Base-by-base conservation (phyloP, 805 yeast genomes). In the Kuraishia molischiana region DNA sequence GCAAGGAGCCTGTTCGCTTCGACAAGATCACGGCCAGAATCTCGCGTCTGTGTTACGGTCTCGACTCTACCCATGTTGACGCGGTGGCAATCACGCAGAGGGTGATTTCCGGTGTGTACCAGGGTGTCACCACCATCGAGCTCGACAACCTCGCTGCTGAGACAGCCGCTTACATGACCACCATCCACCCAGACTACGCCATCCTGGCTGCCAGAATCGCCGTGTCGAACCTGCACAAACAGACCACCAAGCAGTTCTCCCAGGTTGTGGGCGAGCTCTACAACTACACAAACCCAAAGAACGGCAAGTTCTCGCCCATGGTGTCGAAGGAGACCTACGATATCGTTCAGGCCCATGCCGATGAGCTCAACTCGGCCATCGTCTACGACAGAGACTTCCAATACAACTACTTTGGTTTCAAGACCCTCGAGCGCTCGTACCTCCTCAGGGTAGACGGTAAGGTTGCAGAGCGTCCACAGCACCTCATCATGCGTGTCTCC, bases 101-200 rank as follows among this genome's bases (percentile, higher is more conserved):
- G 56, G 94, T 90, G 50, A 89, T 87, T 45, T 75, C 92, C 11
- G 98, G 98, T 58, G 96, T 92, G 40, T 92, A 90, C 61, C 94
- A 86, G 54, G 97, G 97, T 53, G 98, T 92, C 38, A 87, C 90
- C 53, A 92, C 97, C 39, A 74, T 82, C 43, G 97, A 92, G 59
- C 66, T 83, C 42, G 87, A 79, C 49, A 77, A 79, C 51, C 60
- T 81, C 37, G 63, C 97, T 35, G 97, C 97, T 32, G 98, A 92
- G 63, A 87, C 96, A 28, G 95, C 96, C 41, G 97, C 97, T 32
- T 84, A 82, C 56, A 85, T 92, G 96, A 87, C 97, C 41, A 90
- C 97, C 10, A 75, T 85, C 44, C 97, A 90, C 60, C 97, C 97
- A n/a, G 97, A 92, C 64, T 89, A 90, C 52, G 96, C 97, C 20